Base-by-base conservation (phyloP, 2,329 filamentous ascomycete genomes). In the Claviceps lovelessii region DNA sequence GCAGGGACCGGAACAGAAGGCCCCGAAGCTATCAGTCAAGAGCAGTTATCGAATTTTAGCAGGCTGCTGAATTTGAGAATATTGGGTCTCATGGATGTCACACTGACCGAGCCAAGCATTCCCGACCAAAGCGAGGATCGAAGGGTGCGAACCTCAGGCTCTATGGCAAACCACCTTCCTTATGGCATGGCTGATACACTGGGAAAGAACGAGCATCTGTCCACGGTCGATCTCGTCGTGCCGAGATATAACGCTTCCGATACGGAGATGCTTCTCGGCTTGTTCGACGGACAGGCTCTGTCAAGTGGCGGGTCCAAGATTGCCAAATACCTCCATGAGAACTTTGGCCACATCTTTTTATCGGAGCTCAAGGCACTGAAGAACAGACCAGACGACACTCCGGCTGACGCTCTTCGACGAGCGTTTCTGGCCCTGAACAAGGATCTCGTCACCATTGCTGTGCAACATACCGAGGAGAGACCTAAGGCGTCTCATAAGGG, bases 101-200 rank as follows among this genome's bases (percentile, higher is more conserved):
- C 93, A 0, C 79, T 97, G 58, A 96, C 88, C 19, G 89, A 91
- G 49, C 88, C 90, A 4, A 94, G 86, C 49, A 90, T 97, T 51
- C 93, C 93, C 0, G 93, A 98, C 63, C 87, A 97, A 68, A 95
- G 85, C 58, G 90, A 97, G 68, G 91, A 98, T 67, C 83, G 90
- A 57, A 87, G 93, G 76, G 89, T 98, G 54, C 83, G 93, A 64
- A 97, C 93, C n/a, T 94, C 93, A 33, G 90, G 90, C n/a, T 95
- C 91, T 0, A 73, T 91, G 55, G 90, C 94, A 23, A 91, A 91
- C 2, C 85, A 88, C 37, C 80, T 98, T 69, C 85, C 89, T 1
- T 98, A 98, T 64, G 93, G 93, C 58, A 96, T 98, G 90, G 93
- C 93, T 8, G 93, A 98, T 70, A 94, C 88, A 15, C 75, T 98